These are phyloP conservation scores for Populus simonii DNA, from an alignment of 345 rosid species.

Conservation along the genomic window DNA sequence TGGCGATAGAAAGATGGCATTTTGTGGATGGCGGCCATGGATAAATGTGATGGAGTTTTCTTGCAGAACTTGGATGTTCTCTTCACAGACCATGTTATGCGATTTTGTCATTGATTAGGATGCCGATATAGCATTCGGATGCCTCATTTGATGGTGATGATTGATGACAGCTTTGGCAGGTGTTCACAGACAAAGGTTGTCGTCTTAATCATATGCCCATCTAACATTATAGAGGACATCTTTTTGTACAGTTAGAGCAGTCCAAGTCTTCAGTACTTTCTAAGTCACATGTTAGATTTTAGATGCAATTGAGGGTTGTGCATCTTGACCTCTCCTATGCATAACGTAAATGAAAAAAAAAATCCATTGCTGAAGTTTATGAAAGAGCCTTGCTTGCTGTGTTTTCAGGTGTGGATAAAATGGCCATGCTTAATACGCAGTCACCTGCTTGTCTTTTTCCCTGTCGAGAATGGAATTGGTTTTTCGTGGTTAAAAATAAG, in stretches of 20 bases:
- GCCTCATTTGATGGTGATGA: not conserved
- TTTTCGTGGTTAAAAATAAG: too few species aligned
- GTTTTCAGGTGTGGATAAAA: not conserved
- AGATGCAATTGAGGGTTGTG: slow-evolving; percentile 3
- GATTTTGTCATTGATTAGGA: slow-evolving; percentile 9
- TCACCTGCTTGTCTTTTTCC: not conserved
- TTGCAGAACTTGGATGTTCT: slow-evolving; percentile 1
- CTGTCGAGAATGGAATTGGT: not conserved
- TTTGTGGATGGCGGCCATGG: not conserved
- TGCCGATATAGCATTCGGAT: not conserved
- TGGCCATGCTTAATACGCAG: not conserved
- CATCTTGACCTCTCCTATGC: slow-evolving; percentile 8
- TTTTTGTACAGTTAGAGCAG: slow-evolving; percentile 13
- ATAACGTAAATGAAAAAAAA: slow-evolving; percentile 10
- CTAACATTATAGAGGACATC: not conserved
- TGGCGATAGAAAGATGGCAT: not conserved
- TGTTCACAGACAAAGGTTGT: not conserved
- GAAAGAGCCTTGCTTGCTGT: not conserved
- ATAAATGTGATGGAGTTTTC: not conserved
- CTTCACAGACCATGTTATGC: not conserved
- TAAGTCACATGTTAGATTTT: not conserved
- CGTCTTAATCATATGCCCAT: not conserved
- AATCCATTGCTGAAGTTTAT: not conserved
- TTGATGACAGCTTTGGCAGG: not conserved
- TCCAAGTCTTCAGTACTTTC: not conserved